Percentiles rank a stretch among this genome's conserved stretches.
Evolutionary conservation across 2,329 filamentous ascomycete species (phyloP).

Genomic region (Tolypocladium cylindrosporum): DNA sequence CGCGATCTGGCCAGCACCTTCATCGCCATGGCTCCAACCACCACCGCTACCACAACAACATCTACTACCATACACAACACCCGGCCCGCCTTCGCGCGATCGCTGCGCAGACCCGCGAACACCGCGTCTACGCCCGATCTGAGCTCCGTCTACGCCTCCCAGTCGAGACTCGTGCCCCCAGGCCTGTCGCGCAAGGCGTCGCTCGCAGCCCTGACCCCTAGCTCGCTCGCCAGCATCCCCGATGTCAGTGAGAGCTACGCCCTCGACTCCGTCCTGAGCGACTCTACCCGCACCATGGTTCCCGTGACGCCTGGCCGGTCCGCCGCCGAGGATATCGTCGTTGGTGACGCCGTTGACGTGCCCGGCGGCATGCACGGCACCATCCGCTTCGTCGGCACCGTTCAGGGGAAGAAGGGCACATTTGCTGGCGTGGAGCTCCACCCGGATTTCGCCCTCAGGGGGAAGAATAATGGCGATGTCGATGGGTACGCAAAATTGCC

Average conservation of each 20-base stretch:
- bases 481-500: constrained; percentile 58
- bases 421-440: constrained; percentile 91
- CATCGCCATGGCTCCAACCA: constrained; percentile 9
- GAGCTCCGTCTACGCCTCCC: constrained; percentile 38
- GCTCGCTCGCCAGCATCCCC: constrained; percentile 53
- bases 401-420: constrained; percentile 78
- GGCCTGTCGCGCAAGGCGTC: constrained; percentile 60
- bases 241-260: constrained; percentile 57
- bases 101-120: constrained; percentile 32
- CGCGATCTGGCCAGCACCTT: background rate
- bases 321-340: constrained; percentile 45
- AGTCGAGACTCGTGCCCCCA: constrained; percentile 34
- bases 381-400: constrained; percentile 78
- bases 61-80: constrained; percentile 9
- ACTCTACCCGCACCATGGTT: constrained; percentile 31
- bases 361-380: constrained; percentile 87
- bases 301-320: constrained; percentile 42
- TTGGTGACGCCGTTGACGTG: constrained; percentile 83
- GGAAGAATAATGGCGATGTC: constrained; percentile 94
- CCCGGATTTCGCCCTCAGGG: constrained; percentile 66
- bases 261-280: constrained; percentile 39
- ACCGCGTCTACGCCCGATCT: constrained; percentile 52
- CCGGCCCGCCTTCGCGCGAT: constrained; percentile 17
- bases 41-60: constrained; percentile 8
- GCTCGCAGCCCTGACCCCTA: constrained; percentile 56